Conservation (phyloP, 139 green algal species). For the Tetraselmis chui region DNA sequence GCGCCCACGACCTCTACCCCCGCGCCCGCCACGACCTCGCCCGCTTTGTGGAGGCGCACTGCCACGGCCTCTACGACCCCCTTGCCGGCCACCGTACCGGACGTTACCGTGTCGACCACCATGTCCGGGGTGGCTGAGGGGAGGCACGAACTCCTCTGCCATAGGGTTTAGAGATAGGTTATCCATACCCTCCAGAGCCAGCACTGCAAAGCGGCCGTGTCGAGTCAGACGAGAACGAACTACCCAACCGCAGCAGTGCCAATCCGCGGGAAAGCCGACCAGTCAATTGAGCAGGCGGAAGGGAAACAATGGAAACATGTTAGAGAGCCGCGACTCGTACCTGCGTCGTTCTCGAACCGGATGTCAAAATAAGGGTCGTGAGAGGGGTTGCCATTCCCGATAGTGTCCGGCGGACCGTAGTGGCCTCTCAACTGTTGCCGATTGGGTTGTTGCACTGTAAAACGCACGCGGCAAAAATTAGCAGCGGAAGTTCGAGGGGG, state of each 20-base stretch:
- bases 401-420: no score
- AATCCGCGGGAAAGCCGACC: no score
- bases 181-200: constrained; percentile 9
- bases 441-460: no score
- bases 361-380: neutral
- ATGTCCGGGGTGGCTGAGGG: neutral
- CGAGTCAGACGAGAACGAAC: no score
- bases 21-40: neutral
- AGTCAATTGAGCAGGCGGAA: no score
- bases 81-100: neutral
- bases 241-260: no score
- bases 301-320: no score
- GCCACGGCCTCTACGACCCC: neutral
- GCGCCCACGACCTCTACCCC: constrained; percentile 5
- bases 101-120: neutral
- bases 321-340: no score
- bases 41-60: neutral
- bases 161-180: constrained; percentile 12
- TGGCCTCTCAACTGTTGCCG: no score
- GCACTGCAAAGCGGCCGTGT: no score
- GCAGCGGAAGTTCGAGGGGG: no score
- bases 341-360: neutral
- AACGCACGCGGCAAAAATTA: no score
- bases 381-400: neutral
- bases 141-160: constrained; percentile 19